A percentile compares a stretch with the other conserved stretches of the same genome.
phyloP scores from a whole-genome alignment of 2,329 filamentous ascomycete genomes.

The Rhexocercosporidium sp. region DNA sequence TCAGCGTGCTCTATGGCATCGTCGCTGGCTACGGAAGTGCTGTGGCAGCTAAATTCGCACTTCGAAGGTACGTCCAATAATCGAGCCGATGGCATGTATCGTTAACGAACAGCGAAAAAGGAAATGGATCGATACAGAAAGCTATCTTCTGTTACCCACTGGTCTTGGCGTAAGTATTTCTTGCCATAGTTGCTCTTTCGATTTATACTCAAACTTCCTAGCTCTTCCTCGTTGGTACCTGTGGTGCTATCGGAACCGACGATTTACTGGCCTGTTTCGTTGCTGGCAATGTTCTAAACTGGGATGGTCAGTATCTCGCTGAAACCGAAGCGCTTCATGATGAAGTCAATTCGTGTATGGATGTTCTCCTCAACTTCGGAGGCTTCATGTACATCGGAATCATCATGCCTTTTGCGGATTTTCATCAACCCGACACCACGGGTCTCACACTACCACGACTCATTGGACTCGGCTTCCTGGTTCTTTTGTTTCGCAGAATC shows the following conservation, averaged over 20 bases:
- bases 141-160: conserved; percentile 56
- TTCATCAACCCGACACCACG: conserved; percentile 58
- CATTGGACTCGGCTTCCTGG: conserved; percentile 71
- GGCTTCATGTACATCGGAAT: conserved; percentile 91
- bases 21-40: conserved; percentile 62
- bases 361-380: conserved; percentile 86
- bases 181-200: background rate
- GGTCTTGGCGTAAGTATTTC: conserved; percentile 60
- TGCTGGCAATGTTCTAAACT: conserved; percentile 85
- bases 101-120: conserved; percentile 54
- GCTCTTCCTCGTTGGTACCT: conserved; percentile 83
- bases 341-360: conserved; percentile 78
- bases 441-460: conserved; percentile 76
- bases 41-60: background rate
- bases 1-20: conserved; percentile 77
- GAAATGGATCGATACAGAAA: conserved; percentile 24
- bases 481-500: conserved; percentile 72
- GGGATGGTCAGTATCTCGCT: conserved; percentile 89
- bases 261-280: conserved; percentile 90
- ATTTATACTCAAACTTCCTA: background rate
- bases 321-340: conserved; percentile 76
- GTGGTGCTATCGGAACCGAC: conserved; percentile 83
- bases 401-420: conserved; percentile 77
- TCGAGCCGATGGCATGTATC: background rate
- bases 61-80: background rate